phyloP scores from a whole-genome alignment of 495 filamentous ascomycete species.

The Penicillium turbatum region DNA sequence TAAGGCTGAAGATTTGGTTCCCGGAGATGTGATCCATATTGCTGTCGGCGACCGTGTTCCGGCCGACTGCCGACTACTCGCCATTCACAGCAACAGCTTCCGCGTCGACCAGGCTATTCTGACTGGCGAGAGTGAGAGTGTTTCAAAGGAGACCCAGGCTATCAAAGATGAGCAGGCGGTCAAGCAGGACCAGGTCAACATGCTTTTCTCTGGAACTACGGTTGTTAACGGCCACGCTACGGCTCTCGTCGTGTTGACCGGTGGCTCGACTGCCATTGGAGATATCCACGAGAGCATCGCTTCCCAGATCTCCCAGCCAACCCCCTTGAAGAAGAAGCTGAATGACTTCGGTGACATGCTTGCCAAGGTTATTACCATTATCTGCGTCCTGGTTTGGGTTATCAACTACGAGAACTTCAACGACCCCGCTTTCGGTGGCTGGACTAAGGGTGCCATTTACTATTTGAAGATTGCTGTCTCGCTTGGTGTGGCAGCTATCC shows the following conservation, averaged over 20 bases:
- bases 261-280: slow-evolving; percentile 88
- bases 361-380: slow-evolving; percentile 96
- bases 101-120: slow-evolving; percentile 94
- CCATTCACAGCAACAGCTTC: slow-evolving; percentile 96
- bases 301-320: slow-evolving; percentile 95
- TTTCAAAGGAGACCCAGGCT: slow-evolving; percentile 69
- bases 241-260: slow-evolving; percentile 89
- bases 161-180: slow-evolving; percentile 81
- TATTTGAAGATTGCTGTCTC: slow-evolving; percentile 99
- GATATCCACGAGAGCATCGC: slow-evolving; percentile 99
- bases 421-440: slow-evolving; percentile 87
- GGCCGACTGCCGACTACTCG: slow-evolving; percentile 88
- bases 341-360: slow-evolving; percentile 97
- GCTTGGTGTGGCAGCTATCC: slow-evolving; percentile 95
- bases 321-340: slow-evolving; percentile 95
- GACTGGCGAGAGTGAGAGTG: slow-evolving; percentile 97
- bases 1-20: slow-evolving; percentile 93
- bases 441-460: slow-evolving; percentile 98
- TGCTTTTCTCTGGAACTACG: slow-evolving; percentile 97
- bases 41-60: slow-evolving; percentile 92
- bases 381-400: slow-evolving; percentile 94
- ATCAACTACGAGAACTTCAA: slow-evolving; percentile 98
- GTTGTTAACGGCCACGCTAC: slow-evolving; percentile 92
- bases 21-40: slow-evolving; percentile 87
- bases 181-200: slow-evolving; percentile 96